Base-by-base conservation (phyloP, 768 basidiomycete species). In the Clitopilus passeckerianus region DNA sequence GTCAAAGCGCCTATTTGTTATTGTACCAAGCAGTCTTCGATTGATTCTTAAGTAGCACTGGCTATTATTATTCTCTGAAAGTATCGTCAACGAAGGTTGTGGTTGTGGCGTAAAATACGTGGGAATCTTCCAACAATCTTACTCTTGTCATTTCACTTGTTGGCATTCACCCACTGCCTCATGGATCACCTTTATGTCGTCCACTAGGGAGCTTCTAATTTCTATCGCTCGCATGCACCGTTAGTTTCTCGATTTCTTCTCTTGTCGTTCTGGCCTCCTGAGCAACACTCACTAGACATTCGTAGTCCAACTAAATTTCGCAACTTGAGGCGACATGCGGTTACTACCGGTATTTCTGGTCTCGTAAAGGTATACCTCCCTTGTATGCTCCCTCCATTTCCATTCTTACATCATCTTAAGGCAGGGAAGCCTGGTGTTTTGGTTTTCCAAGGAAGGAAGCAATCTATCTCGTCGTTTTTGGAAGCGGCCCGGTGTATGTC, bases 161-260 rank as follows among this genome's bases (percentile, higher is more conserved):
- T 12, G 37, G 37, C 5, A 41, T 41, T 30, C 7, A 30, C 27
- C 27, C 27, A 30, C 27, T 30, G 46, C 22, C 22, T 23, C 10
- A 50, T 50, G 46, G 46, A 50, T 50, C 46, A 20, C n/a, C 5
- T n/a, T 3, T 22, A 50, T 50, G 46, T 18, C 46, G 5, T 9
- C 46, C 22, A 4, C 16, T 22, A 50, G 20, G 18, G 58, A 66
- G 55, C 27, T 73, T 8, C 72, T 73, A 44, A 66, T 77, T 33
- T 73, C 74, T n/a, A 69, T 78, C 53, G 70, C 72, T 2, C 68
- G 77, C 27, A 78, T 78, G 77, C 78, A 80, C 58, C 77, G 78
- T 77, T 59, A 59, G 75, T 59, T n/a, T 56, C 16, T 24, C 54
- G 22, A 16, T 24, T 5, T 24, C 27, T 30, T 15, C n/a, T 12